Base-by-base conservation (phyloP, 2,329 filamentous ascomycete genomes). In the Aureobasidium namibiae region DNA sequence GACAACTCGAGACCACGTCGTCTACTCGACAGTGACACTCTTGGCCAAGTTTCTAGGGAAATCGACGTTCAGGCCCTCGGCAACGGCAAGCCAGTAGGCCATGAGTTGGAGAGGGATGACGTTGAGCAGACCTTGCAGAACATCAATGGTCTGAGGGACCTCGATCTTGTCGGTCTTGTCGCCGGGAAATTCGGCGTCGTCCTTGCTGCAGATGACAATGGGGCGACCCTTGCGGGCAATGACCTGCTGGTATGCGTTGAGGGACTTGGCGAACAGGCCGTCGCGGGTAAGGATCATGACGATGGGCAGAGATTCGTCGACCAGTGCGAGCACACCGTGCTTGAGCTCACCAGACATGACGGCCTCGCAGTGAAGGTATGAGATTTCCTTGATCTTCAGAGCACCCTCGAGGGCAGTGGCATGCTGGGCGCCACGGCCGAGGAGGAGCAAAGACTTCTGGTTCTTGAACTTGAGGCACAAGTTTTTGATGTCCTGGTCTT, bases 341-440 rank as follows among this genome's bases (percentile, higher is more conserved):
- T 99, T 99, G 69, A 99, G 84, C 79, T 99, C 94, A 76, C 94
- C 94, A 65, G 94, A 97, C 94, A 99, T 99, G 80, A 99, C 94
- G 68, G 94, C 94, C 80, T 99, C 94, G 76, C 94, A 99, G 78
- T 99, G 94, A 61, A 99, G 89, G 77, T 99, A 99, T 18, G 92
- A 97, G 70, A 99, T 99, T 79, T 99, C 94, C 84, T 99, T 99
- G 77, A 99, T 99, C 83, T 99, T 99, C 67, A 99, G 82, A 52
- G 94, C 94, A 81, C 83, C 94, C 81, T 99, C 94, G 23, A 99
- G 85, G 60, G 94, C 94, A 68, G 94, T 99, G 62, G 92, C 92
- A 80, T 92, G 96, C 78, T 99, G 94, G 73, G 90, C 90, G 67
- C 94, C 94, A 80, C 94, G 89, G 62, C 94, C 94, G 62, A 99